Base-by-base conservation (phyloP, 345 rosid genomes). In the Moringa oleifera region DNA sequence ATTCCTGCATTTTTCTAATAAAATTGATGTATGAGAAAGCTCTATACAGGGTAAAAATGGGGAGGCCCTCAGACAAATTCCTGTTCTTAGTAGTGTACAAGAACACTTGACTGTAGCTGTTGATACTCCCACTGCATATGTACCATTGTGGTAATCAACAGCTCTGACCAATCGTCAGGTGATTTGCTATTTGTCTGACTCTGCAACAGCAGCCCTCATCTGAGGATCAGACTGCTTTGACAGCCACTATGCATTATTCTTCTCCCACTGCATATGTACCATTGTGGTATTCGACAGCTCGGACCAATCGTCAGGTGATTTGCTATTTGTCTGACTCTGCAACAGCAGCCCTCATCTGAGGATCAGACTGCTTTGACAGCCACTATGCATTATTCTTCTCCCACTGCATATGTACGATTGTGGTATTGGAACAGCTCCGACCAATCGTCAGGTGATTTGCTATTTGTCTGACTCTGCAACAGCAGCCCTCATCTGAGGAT, bases 361-460 rank as follows among this genome's bases (percentile, higher is more conserved):
- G 13, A 20, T 64, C 65, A 45, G 70, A 19, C 16, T 36, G 56
- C 53, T 21, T 58, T 17, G 23, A 45, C 6, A 20, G 23, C 25
- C 7, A 7, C 17, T 65, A 21, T 7, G n/a, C 51, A 47, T 36
- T 50, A 23, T 75, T 49, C 61, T 66, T 70, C n/a, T 28, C 60
- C 56, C 49, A 12, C 45, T 65, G n/a, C 21, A 18, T 56, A 55
- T 59, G 37, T 53, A 59, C 65, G 53, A 23, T 23, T 67, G 71
- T 17, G 54, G 53, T 33, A 0, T 2, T 28, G 5, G n/a, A 28
- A 28, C 33, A 6, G 7, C 53, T 6, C 23, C 13, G 49, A 57
- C 22, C 55, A 49, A 49, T n/a, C 33, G n/a, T 7, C 11, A 28
- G 33, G 33, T 28, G 33, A 28, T 28, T 28, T n/a, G 8, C 33